Conservation (phyloP, 2,329 filamentous ascomycete genomes). For the Alternaria burnsii region DNA sequence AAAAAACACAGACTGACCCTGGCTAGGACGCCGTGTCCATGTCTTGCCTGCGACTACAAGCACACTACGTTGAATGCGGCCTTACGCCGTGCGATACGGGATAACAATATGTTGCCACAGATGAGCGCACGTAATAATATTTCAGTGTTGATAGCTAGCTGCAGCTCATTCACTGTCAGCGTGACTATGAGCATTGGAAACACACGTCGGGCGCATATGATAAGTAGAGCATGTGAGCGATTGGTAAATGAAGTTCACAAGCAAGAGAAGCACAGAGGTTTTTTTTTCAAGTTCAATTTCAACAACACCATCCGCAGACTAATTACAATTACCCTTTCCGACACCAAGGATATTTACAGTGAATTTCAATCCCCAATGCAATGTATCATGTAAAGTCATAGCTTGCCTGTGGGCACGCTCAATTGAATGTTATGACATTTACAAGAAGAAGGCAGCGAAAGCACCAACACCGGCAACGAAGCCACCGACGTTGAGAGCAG, state of each 20-base stretch:
- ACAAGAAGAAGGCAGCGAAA: constrained; percentile 55
- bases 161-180: no score
- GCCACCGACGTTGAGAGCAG: constrained; percentile 47
- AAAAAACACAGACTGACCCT: background rate
- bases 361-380: constrained; percentile 30
- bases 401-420: constrained; percentile 41
- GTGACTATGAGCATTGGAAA: no score
- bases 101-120: background rate
- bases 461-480: constrained; percentile 53
- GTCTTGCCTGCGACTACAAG: no score
- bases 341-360: constrained; percentile 39
- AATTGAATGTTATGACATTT: constrained; percentile 49
- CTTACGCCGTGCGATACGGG: background rate
- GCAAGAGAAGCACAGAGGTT: background rate
- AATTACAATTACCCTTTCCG: constrained; percentile 43
- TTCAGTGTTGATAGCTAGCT: no score
- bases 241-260: background rate
- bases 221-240: no score
- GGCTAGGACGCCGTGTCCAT: background rate
- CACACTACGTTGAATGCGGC: background rate
- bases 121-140: no score
- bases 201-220: no score
- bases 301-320: constrained; percentile 26
- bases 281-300: constrained; percentile 35
- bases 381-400: constrained; percentile 52